phyloP scores from a whole-genome alignment of 2,329 filamentous ascomycete genomes.

The Ophioceras dolichostomum region DNA sequence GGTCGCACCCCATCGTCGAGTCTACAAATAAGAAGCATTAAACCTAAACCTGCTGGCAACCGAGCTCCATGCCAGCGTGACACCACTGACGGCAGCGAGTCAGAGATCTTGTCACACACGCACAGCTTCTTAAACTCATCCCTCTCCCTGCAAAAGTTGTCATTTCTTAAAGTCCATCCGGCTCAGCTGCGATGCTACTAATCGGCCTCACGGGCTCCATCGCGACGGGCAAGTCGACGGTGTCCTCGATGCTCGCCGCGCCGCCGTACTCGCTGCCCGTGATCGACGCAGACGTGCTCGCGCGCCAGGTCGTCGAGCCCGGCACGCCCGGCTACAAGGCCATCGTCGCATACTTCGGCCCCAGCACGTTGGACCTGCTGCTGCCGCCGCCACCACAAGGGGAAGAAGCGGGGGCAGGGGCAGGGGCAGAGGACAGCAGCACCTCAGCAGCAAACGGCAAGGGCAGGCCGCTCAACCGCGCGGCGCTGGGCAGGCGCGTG shows the following conservation, averaged over 20 bases:
- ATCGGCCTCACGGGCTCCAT: constrained; percentile 96
- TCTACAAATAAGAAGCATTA: too few species aligned
- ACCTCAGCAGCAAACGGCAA: constrained; percentile 27
- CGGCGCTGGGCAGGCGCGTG: constrained; percentile 71
- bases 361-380: constrained; percentile 77
- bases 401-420: too few species aligned
- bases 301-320: constrained; percentile 87
- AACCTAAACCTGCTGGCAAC: too few species aligned
- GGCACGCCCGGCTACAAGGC: constrained; percentile 73
- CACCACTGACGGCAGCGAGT: too few species aligned
- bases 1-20: too few species aligned
- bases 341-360: constrained; percentile 70
- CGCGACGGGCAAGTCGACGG: constrained; percentile 95
- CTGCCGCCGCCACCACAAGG: constrained; percentile 21
- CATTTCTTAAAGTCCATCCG: too few species aligned
- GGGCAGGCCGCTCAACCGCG: constrained; percentile 68
- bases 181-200: constrained; percentile 71
- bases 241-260: constrained; percentile 68
- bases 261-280: constrained; percentile 79
- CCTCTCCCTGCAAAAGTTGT: too few species aligned
- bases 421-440: background rate
- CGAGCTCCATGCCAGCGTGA: too few species aligned
- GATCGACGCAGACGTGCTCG: constrained; percentile 87
- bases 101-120: too few species aligned
- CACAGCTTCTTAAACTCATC: too few species aligned